These are phyloP conservation scores for Amaranthus tricolor DNA, from an alignment of 179 eudicot species.

Conservation along the genomic window DNA sequence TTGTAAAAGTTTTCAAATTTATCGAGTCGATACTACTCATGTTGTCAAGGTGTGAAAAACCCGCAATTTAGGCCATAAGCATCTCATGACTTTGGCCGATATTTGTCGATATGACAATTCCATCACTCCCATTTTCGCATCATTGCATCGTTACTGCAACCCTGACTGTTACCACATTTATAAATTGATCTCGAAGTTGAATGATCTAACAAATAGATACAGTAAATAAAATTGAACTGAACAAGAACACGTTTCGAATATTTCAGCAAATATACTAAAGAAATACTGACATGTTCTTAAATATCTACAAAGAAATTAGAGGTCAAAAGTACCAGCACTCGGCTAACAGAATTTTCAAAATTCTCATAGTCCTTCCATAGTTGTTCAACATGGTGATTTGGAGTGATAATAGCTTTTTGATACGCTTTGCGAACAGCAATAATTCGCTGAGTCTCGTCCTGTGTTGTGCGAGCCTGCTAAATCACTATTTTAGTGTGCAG, in stretches of 20 bases:
- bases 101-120: no score
- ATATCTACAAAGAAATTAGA: neutral
- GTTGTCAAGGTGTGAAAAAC: no score
- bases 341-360: constrained; percentile 97
- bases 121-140: no score
- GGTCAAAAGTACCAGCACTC: constrained; percentile 61
- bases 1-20: no score
- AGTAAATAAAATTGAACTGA: neutral
- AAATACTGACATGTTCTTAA: neutral
- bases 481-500: constrained; percentile 15
- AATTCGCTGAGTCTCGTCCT: constrained; percentile 92
- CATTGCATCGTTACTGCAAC: no score
- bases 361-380: constrained; percentile 97
- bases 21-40: no score
- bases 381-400: constrained; percentile 87
- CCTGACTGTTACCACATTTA: no score
- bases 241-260: neutral
- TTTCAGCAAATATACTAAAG: neutral
- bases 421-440: constrained; percentile 73
- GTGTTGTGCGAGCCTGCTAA: constrained; percentile 71
- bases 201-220: no score
- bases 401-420: constrained; percentile 90
- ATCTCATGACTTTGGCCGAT: no score
- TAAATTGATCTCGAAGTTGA: no score
- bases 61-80: no score